These are phyloP conservation scores for Aspergillus coremiiformis DNA, from an alignment of 495 filamentous ascomycete genomes.

Conservation along the genomic window DNA sequence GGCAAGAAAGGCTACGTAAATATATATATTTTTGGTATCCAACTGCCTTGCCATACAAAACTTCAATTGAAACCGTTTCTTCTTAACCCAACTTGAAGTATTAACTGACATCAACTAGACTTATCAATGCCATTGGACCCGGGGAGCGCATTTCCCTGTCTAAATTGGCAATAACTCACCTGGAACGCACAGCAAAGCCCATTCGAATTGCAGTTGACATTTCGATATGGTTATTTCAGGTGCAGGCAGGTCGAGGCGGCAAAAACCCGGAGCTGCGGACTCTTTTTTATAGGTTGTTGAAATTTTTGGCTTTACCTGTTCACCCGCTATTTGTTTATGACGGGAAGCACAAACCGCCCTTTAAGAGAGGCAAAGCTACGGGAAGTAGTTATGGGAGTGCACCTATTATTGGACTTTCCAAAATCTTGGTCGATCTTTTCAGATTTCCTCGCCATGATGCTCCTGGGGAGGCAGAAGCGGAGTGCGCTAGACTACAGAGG, in stretches of 20 bases:
- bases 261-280: constrained; percentile 87
- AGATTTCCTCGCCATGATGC: constrained; percentile 80
- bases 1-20: not conserved
- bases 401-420: constrained; percentile 53
- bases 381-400: constrained; percentile 35
- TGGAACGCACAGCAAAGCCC: constrained; percentile 62
- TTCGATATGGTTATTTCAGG: constrained; percentile 96
- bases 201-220: constrained; percentile 89
- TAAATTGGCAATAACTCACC: constrained; percentile 69
- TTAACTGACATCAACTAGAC: constrained; percentile 43
- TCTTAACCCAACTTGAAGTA: not conserved
- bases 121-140: constrained; percentile 80
- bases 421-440: constrained; percentile 76
- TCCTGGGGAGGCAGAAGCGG: constrained; percentile 93
- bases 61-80: not conserved
- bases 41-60: too few species aligned
- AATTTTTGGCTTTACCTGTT: constrained; percentile 70
- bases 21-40: constrained; percentile 23
- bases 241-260: constrained; percentile 77
- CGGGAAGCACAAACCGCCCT: constrained; percentile 78
- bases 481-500: constrained; percentile 82
- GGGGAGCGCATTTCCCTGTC: constrained; percentile 76
- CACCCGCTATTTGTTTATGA: constrained; percentile 95
- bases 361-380: constrained; percentile 67
- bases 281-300: constrained; percentile 84